A percentile compares a stretch with the other conserved stretches of the same genome.
phyloP scores from a whole-genome alignment of 208 protist genomes.

The Acanthamoeba polyphaga region DNA sequence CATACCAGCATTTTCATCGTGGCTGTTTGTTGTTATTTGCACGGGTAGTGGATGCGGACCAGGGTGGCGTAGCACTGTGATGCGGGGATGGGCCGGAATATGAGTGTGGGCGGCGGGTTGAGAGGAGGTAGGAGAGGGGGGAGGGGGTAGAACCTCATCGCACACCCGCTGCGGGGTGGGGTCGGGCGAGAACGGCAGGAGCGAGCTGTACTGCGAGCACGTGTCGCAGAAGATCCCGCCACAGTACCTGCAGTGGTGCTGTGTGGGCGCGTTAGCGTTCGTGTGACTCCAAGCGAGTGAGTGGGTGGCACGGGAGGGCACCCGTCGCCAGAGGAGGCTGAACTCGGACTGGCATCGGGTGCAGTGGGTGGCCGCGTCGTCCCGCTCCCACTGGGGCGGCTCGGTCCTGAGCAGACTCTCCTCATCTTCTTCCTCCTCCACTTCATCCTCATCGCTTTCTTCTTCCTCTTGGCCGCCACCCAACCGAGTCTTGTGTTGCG shows the following conservation, averaged over 20 bases:
- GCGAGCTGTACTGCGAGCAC: slow-evolving; percentile 52
- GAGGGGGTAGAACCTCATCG: background rate
- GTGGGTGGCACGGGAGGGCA: background rate
- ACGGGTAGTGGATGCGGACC: slow-evolving; percentile 35
- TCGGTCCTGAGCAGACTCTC: background rate
- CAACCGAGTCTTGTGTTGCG: background rate
- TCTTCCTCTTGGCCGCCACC: background rate
- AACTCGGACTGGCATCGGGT: slow-evolving; percentile 11
- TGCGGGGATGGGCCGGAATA: background rate
- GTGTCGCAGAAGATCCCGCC: slow-evolving; percentile 37
- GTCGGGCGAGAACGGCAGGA: slow-evolving; percentile 15
- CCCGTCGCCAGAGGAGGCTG: slow-evolving; percentile 49
- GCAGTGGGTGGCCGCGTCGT: slow-evolving; percentile 19
- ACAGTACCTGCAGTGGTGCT: slow-evolving; percentile 57
- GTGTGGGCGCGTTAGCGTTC: background rate
- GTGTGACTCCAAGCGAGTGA: background rate
- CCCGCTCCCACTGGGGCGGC: slow-evolving; percentile 18
- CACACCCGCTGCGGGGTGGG: slow-evolving; percentile 63
- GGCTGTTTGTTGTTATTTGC: background rate
- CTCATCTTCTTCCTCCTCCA: background rate
- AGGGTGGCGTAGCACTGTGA: slow-evolving; percentile 24
- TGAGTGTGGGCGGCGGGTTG: background rate
- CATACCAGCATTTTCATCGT: background rate
- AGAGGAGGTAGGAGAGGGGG: no score
- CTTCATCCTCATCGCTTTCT: background rate